Evolutionary conservation across 2,329 filamentous ascomycete genomes (phyloP).

Genomic region (Cryoendolithus antarcticus): DNA sequence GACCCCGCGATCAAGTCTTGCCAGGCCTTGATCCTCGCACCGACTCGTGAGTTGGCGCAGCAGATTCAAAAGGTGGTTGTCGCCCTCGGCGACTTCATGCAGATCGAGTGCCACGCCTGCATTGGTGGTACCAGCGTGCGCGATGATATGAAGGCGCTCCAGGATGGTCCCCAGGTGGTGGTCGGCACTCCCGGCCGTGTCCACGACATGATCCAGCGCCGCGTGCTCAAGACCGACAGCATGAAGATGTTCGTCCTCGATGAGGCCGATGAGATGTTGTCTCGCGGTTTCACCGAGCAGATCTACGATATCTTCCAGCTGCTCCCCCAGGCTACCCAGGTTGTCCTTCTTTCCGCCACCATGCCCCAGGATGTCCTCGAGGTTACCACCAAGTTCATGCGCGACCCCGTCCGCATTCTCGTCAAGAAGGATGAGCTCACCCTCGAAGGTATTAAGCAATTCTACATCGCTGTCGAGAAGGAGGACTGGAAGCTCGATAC

Average conservation of each 20-base stretch:
- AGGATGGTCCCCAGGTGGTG: slow-evolving; percentile 95
- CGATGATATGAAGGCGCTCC: slow-evolving; percentile 72
- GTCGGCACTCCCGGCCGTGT: slow-evolving; percentile 96
- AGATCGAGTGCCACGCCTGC: slow-evolving; percentile 96
- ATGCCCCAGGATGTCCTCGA: slow-evolving; percentile 96
- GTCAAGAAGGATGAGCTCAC: slow-evolving; percentile 99
- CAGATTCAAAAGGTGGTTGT: slow-evolving; percentile 98
- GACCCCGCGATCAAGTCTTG: slow-evolving; percentile 88
- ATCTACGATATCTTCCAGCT: slow-evolving; percentile 99
- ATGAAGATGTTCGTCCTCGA: slow-evolving; percentile 72
- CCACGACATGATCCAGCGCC: slow-evolving; percentile 67
- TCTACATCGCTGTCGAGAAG: slow-evolving; percentile 98
- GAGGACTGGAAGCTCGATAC: slow-evolving; percentile 99
- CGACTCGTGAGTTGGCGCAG: slow-evolving; percentile 89
- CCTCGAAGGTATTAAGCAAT: slow-evolving; percentile 93
- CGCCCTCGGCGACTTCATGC: slow-evolving; percentile 99
- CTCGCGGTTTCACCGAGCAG: slow-evolving; percentile 92
- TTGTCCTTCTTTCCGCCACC: slow-evolving; percentile 95
- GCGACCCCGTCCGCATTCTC: slow-evolving; percentile 86
- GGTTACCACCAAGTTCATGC: slow-evolving; percentile 99
- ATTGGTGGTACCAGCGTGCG: slow-evolving; percentile 97
- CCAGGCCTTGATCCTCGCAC: slow-evolving; percentile 93
- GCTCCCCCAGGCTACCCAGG: slow-evolving; percentile 88
- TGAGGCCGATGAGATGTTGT: slow-evolving; percentile 82
- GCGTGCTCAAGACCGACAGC: slow-evolving; percentile 58